These are phyloP conservation scores for Auricularia auricula-judae DNA, from an alignment of 768 basidiomycete species.

Conservation along the genomic window DNA sequence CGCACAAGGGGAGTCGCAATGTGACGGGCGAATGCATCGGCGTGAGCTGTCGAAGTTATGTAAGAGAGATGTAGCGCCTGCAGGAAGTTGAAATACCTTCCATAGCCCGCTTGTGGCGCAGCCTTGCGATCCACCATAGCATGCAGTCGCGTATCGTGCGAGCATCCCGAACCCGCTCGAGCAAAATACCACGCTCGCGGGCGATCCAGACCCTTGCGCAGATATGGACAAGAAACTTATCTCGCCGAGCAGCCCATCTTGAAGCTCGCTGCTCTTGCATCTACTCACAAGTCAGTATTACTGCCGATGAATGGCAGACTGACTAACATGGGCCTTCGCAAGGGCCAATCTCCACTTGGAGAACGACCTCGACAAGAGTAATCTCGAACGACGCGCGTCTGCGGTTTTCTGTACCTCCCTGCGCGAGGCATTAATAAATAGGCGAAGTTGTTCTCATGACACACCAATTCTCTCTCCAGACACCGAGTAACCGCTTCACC, in stretches of 20 bases:
- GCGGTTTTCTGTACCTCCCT: not conserved
- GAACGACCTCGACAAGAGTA: not conserved
- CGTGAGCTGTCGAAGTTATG: slow-evolving; percentile 15
- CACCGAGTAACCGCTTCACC: slow-evolving; percentile 33
- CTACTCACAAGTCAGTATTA: not conserved
- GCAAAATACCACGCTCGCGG: slow-evolving; percentile 46
- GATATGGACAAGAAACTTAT: slow-evolving; percentile 46
- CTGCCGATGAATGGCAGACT: not conserved
- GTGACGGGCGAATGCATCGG: slow-evolving; percentile 1
- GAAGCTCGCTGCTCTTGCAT: not conserved
- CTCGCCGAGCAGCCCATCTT: slow-evolving; percentile 29
- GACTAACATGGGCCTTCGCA: not conserved
- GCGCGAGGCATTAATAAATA: not conserved
- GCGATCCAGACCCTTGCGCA: slow-evolving; percentile 58
- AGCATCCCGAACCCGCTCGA: slow-evolving; percentile 39
- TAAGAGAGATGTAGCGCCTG: slow-evolving; percentile 31
- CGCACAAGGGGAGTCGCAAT: slow-evolving; percentile 6
- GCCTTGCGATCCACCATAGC: slow-evolving; percentile 37
- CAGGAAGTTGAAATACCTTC: slow-evolving; percentile 39
- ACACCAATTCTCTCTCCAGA: slow-evolving; percentile 51
- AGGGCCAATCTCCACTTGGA: not conserved
- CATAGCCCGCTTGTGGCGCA: slow-evolving; percentile 27
- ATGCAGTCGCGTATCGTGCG: slow-evolving; percentile 37
- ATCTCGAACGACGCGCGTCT: not conserved
- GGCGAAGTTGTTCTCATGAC: slow-evolving; percentile 12